These are phyloP conservation scores for Pilaira anomala DNA, from an alignment of 192 early-diverging fungal species.

Conservation along the genomic window DNA sequence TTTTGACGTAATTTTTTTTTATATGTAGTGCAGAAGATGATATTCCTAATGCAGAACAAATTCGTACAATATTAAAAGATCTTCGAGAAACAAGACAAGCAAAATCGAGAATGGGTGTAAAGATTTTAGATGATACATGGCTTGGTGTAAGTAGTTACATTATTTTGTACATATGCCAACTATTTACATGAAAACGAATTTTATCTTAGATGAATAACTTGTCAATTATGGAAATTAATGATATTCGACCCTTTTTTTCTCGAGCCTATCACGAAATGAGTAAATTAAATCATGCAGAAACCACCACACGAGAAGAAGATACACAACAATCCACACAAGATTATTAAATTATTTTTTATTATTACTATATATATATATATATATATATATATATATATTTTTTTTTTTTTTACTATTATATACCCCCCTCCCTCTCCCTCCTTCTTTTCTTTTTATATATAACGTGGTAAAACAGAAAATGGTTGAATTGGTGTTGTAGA, in stretches of 20 bases:
- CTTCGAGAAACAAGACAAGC: slow-evolving; percentile 77
- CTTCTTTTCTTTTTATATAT: slow-evolving; percentile 17
- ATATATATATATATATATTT: no score
- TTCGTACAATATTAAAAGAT: slow-evolving; percentile 78
- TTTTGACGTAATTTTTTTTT: neutral
- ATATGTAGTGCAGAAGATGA: slow-evolving; percentile 74
- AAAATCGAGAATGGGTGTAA: slow-evolving; percentile 74
- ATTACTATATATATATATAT: no score
- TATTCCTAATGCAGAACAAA: slow-evolving; percentile 66
- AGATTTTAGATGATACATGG: slow-evolving; percentile 59
- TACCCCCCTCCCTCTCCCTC: neutral
- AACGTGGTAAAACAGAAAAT: slow-evolving; percentile 44
- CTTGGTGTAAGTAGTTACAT: slow-evolving; percentile 64
- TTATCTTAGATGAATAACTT: slow-evolving; percentile 73
- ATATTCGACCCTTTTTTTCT: slow-evolving; percentile 89
- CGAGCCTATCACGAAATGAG: slow-evolving; percentile 73
- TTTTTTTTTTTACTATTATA: neutral
- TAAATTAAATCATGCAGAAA: slow-evolving; percentile 34
- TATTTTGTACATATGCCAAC: no score
- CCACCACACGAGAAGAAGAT: slow-evolving; percentile 2
- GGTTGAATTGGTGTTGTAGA: slow-evolving; percentile 47
- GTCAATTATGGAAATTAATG: slow-evolving; percentile 84
- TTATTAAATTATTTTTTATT: neutral
- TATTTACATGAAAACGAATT: slow-evolving; percentile 4
- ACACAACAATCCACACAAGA: neutral